Evolutionary conservation across 106 monocot species (phyloP), one percentile per base, ranked within the genome.

Genomic region (Dendrobium huoshanense): DNA sequence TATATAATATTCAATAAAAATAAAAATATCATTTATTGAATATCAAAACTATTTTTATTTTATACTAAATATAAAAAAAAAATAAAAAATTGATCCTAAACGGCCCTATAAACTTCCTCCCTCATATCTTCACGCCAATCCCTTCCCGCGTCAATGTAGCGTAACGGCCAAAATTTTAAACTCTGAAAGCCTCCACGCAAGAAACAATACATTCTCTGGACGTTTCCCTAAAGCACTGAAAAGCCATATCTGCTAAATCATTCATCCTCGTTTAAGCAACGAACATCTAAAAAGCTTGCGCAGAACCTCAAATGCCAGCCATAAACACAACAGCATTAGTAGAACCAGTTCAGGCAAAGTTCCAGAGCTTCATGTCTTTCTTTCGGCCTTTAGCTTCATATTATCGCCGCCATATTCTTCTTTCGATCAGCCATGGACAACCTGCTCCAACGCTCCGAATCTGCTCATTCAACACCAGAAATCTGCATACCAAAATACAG

Each of bases 321-420:
- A 51, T 13, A 51, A 51, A 51, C 8, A 45, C 9, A 45, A 45
- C 45, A 37, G 37, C 37, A 37, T 37, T 37, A 37, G 6, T 45
- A 45, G 45, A 51, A 51, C 1, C 15, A 51, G 1, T 51, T 1
- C 51, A 51, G 13, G 10, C 51, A 51, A 51, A 51, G 15, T 51
- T 15, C 51, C 24, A 19, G 37, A 58, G 54, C n/a, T 40, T 8
- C 33, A 81, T 85, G 81, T 77, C 56, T 24, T 43, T 81, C 3
- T 22, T 85, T 44, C 81, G 85, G 59, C 81, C 25, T 3, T 81
- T 85, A 25, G 55, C 61, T 20, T 77, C 78, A 11, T 82, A 73
- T 51, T 81, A 81, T 19, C 77, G 56, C 22, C 49, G 77, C 44
- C 73, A 82, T 55, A 6, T 41, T 54, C 59, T 16, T 10, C 73